Evolutionary conservation across 2,329 filamentous ascomycete genomes (phyloP), one percentile per base, ranked within the genome.

Genomic region (Colletotrichum sublineola): DNA sequence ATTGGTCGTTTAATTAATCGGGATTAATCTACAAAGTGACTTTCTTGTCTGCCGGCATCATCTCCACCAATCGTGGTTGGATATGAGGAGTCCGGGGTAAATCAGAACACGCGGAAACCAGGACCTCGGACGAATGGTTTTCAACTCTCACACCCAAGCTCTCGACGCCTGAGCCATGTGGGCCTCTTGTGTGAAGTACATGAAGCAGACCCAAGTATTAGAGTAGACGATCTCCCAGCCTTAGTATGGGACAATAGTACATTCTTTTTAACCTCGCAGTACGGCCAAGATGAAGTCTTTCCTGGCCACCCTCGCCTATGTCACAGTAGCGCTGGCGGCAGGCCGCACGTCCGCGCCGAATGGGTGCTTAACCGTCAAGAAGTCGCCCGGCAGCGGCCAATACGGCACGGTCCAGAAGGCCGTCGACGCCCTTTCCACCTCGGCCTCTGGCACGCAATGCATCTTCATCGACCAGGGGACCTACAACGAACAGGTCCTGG

Each of bases 391-490:
- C 42, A 67, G 58, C 57, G 75, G 74, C 4, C 77, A 75, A 29
- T 80, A 77, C 55, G 75, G 74, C 5, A 79, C 69, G 1, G 76
- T 77, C 53, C 87, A 90, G 77, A 80, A 85, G 24, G 90, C 91
- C 11, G 85, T 92, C 68, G 78, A 89, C 75, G 85, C 89, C 6
- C 84, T 92, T 11, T 87, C 86, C n/a, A 87, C 85, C 0, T 82
- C 83, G 1, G 83, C 84, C 8, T 84, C 85, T 1, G 75, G 80
- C 1, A 82, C 83, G 1, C 88, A 90, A 71, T 88, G 86, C 77
- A 90, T 93, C 80, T 92, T 92, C 81, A 88, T 93, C 79, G 90
- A 87, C 46, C 91, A 92, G 1, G 89, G 89, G 2, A 90, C 86
- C 24, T 91, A 91, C 82, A 81, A 81, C 31, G 89, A 91, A 78